Conservation (phyloP, 108 stramenopile species). For the Nitzschia putrida region DNA sequence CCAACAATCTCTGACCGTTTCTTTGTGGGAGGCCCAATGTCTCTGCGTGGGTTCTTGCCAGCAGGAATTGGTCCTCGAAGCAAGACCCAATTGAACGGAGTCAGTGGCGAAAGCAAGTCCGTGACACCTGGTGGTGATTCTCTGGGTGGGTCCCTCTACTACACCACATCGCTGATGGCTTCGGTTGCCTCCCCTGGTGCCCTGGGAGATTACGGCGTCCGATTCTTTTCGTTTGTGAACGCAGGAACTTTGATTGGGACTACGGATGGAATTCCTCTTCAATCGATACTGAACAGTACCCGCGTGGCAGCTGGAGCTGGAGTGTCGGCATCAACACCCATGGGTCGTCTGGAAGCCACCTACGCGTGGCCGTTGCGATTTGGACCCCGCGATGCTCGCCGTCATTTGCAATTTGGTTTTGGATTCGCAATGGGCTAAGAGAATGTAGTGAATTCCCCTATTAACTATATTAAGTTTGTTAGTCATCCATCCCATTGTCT, state of each 20-base stretch:
- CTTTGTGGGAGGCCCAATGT: slow-evolving; percentile 79
- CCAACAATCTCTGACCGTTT: slow-evolving; percentile 77
- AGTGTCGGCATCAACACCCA: slow-evolving; percentile 59
- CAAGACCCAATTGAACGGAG: slow-evolving; percentile 37
- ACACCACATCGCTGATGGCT: slow-evolving; percentile 63
- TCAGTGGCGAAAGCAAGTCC: slow-evolving; percentile 6
- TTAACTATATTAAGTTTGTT: too few species aligned
- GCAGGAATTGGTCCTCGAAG: slow-evolving; percentile 81
- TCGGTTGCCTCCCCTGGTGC: slow-evolving; percentile 58
- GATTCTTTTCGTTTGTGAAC: slow-evolving; percentile 78
- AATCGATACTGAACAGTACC: slow-evolving; percentile 29
- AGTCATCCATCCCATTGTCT: too few species aligned
- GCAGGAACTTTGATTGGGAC: slow-evolving; percentile 66
- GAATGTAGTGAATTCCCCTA: too few species aligned
- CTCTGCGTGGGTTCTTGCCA: slow-evolving; percentile 78
- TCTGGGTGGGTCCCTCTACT: slow-evolving; percentile 78
- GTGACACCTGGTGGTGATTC: slow-evolving; percentile 73
- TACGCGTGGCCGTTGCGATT: slow-evolving; percentile 82
- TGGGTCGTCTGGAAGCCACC: slow-evolving; percentile 76
- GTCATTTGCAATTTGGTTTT: slow-evolving; percentile 80
- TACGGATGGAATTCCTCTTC: slow-evolving; percentile 17
- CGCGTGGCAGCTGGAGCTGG: slow-evolving; percentile 74
- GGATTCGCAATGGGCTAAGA: slow-evolving; percentile 74
- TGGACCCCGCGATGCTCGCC: slow-evolving; percentile 74
- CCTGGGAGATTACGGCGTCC: slow-evolving; percentile 57